Base-by-base conservation (phyloP, 2,329 filamentous ascomycete genomes). In the Penicillium sp. region DNA sequence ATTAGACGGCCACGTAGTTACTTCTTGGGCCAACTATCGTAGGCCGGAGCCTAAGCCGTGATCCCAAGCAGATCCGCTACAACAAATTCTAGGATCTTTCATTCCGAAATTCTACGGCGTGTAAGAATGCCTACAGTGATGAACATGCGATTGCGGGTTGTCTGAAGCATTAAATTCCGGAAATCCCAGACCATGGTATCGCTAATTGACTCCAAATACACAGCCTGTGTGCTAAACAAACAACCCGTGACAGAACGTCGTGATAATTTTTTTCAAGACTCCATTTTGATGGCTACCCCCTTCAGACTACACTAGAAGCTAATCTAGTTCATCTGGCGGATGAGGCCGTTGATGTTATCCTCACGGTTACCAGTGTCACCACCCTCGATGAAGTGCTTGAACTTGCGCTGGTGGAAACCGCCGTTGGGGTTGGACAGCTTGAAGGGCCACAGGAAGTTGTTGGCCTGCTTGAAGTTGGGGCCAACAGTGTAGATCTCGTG, bases 401-500 rank as follows among this genome's bases (percentile, higher is more conserved):
- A 97, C 83, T 97, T 98, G 79, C 93, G 83, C 68, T 87, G 78
- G 67, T 87, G 87, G 89, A 97, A 98, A 62, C 93, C 92, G 75
- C 93, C 93, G 66, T 80, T 97, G 72, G 93, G 93, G 85, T 95
- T 96, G 84, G 84, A 90, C 65, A 98, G 88, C 88, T 98, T 97
- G 86, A 98, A 98, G 73, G 93, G 93, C 93, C 93, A 98, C 65
- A 97, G 80, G 86, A 97, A 97, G 87, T 97, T 98, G 81, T 86
- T 84, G 70, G 89, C 90, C 81, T 96, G 91, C 87, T 96, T 97
- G 88, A 93, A 95, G 86, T 97, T 97, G 81, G 92, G 92, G 73
- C 93, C 92, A 64, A 97, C 93, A 53, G 91, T 95, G 84, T 84
- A 92, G 80, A 95, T 95, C 83, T 98, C 93, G 83, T 98, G 93